Evolutionary conservation across 2,329 filamentous ascomycete species (phyloP), one percentile per base, ranked within the genome.

Genomic region (Endocalyx cinctus): DNA sequence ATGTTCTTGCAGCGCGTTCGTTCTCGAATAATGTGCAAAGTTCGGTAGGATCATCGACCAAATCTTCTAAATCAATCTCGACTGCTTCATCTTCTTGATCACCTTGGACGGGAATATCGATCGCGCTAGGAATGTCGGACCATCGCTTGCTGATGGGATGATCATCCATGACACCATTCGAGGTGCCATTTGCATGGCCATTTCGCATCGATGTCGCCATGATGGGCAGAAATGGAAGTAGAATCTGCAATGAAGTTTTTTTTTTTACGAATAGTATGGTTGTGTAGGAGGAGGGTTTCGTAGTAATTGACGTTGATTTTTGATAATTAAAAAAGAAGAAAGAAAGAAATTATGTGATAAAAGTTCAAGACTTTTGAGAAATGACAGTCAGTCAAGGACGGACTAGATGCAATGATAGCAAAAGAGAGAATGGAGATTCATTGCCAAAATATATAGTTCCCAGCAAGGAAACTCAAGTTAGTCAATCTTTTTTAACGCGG

Each of bases 21-120:
- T 92, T 94, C 65, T 98, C 90, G 43, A 98, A 79, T 31, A 98
- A 74, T 18, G 87, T 92, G 60, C 92, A 98, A 5, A 98, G 75
- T 66, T 98, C 92, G 29, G 86, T 95, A 14, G 87, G 87, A 56
- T 97, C 92, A 58, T 97, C 92, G 40, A 89, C 78, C 25, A 96
- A 79, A 45, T 90, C 87, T 56, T 89, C 84, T 34, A 97, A 78
- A 56, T 94, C 87, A 52, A 98, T 87, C 66, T 97, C 92, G 59
- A 98, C 92, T 33, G 77, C 78, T 53, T 88, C 77, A 45, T 82
- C 78, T 48, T 81, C 78, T 44, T 74, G 69, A 50, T 79, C 77
- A 41, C 70, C 71, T 45, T 79, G 74, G 7, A 82, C 76, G 12
- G 78, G 78, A 39, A 83, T 77, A 49, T 82, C 79, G 56, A 83